Evolutionary conservation across 2,329 filamentous ascomycete species (phyloP), one percentile per base, ranked within the genome.

Genomic region (Cryphonectria japonica): DNA sequence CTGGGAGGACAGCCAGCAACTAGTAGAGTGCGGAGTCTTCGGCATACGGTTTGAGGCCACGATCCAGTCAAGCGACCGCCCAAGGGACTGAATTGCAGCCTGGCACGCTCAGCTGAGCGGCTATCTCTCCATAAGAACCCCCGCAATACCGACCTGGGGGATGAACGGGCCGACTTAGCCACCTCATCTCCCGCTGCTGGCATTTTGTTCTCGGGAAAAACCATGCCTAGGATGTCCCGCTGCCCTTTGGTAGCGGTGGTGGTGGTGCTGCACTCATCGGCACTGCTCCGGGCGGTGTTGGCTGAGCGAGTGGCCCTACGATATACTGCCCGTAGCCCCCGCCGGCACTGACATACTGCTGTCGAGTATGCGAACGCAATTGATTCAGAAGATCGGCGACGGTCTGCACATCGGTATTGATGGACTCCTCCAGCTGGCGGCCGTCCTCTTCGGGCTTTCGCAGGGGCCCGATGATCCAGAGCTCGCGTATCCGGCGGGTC

Each of bases 381-480:
- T 74, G 70, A 66, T 80, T 79, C 57, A 82, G 76, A 37, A 80
- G 74, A 6, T 66, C 70, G 2, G 81, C 77, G 66, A 85, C 80
- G 4, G 74, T 73, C 50, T 78, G 76, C 43, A 84, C 83, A 69
- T 81, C 79, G 11, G 73, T 73, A 61, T 80, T 80, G 65, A 80
- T 78, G 19, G 62, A 72, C 60, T 80, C 74, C 69, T 79, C 78
- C 37, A 78, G 79, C 73, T 81, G 78, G 61, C 76, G 78, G 67
- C 82, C 80, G 52, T 82, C 82, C 66, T 85, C 82, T 60, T 82
- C 83, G 4, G 83, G 80, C 62, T 78, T 80, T 69, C 81, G 80
- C 34, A 87, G 77, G 0, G 85, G 82, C 1, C 85, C 85, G 69
- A 83, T 81, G 14, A 86, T 79, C 84, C 85, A 86, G 34, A 87